Conservation (phyloP, 345 rosid species). For the Trapa incisa region DNA sequence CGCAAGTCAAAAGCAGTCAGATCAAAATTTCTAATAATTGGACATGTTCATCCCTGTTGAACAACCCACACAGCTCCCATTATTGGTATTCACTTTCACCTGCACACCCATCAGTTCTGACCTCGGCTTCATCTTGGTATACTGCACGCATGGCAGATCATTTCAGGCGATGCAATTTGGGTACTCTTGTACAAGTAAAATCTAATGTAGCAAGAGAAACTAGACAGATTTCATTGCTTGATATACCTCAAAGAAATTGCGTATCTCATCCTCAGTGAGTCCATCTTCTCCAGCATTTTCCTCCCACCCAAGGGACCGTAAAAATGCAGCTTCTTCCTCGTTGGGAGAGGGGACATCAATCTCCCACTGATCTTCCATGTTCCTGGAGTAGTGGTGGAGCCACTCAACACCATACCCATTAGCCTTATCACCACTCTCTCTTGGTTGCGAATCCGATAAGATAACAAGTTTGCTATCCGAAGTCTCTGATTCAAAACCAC, state of each 20-base stretch:
- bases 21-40: slow-evolving; percentile 6
- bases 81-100: slow-evolving; percentile 5
- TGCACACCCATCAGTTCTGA: slow-evolving; percentile 2
- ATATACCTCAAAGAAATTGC: slow-evolving; percentile 26
- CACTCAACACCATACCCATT: slow-evolving; percentile 12
- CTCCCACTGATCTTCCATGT: slow-evolving; percentile 10
- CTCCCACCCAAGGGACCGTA: slow-evolving; percentile 52
- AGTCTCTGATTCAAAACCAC: slow-evolving; percentile 8
- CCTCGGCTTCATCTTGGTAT: slow-evolving; percentile 12
- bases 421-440: slow-evolving; percentile 10
- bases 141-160: slow-evolving; percentile 6
- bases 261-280: slow-evolving; percentile 51
- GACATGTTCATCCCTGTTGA: slow-evolving; percentile 3
- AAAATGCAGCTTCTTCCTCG: slow-evolving; percentile 38
- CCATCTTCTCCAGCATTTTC: slow-evolving; percentile 37
- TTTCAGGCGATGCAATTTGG: neutral
- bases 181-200: neutral
- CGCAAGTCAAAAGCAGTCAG: slow-evolving; percentile 3
- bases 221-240: neutral
- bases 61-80: slow-evolving; percentile 1
- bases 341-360: slow-evolving; percentile 13
- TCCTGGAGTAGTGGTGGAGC: slow-evolving; percentile 3
- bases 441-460: slow-evolving; percentile 3
- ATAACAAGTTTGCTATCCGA: slow-evolving; percentile 5
- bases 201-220: neutral